Evolutionary conservation across 306 rosid genomes (phyloP), one percentile per base, ranked within the genome.

Genomic region (cucumber (Cucumis sativus)): DNA sequence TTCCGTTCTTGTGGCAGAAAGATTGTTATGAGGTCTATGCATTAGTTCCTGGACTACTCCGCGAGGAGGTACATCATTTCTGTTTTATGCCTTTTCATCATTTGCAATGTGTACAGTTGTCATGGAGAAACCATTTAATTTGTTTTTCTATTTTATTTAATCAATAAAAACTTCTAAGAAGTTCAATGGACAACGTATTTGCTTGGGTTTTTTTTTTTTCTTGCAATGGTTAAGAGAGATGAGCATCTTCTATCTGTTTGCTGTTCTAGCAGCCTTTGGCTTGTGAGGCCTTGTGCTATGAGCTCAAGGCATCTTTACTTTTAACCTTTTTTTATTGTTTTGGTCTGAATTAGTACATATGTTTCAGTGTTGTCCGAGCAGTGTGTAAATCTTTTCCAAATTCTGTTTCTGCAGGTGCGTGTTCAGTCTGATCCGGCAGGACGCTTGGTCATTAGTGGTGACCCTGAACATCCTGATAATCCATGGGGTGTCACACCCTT

Each of bases 401-500:
- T 40, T 56, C 35, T 40, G 45, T 11, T 59, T 64, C 54, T 68
- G 16, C 79, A 96, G 99, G 98, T 96, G 76, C 98, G 96, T 13
- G 99, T 96, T 57, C 99, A 96, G 81, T 91, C 99, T 64, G 99
- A 96, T 80, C 97, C 99, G 6, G 92, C 92, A 1, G 99, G 98
- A 69, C 96, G 97, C 45, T 82, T 96, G 71, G 99, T 96, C 60
- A 89, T 96, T 77, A 92, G 92, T 59, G 99, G 99, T 61, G 99
- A 92, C 80, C 99, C 99, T 17, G 99, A 89, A 85, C 93, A 91
- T 85, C 85, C 82, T 25, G 87, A 89, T 81, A 96, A 96, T 81
- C 98, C 98, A 30, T 96, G 99, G 99, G 99, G 99, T 28, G 99
- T 96, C 56, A 91, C 99, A 40, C 90, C 99, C 81, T 96, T 92